These are phyloP conservation scores for Fusarium mangiferae DNA, from an alignment of 2,329 filamentous ascomycete genomes.

Conservation along the genomic window DNA sequence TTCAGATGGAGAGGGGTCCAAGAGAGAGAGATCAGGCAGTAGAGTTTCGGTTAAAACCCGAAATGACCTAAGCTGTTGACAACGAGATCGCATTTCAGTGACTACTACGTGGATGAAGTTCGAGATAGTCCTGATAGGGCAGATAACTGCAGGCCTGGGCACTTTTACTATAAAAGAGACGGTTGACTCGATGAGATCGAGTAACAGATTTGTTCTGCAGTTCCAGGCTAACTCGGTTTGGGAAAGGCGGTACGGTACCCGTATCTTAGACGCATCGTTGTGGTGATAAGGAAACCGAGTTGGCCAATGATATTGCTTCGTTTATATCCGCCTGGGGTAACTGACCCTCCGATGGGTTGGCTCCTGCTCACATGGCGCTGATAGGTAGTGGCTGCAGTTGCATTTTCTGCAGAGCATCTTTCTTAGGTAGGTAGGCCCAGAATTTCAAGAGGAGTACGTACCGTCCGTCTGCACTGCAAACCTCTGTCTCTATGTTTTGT, in stretches of 20 bases:
- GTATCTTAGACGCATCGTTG: slow-evolving; percentile 33
- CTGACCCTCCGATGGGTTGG: slow-evolving; percentile 30
- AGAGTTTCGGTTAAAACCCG: slow-evolving; percentile 21
- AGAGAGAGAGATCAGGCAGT: neutral
- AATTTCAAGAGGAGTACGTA: neutral
- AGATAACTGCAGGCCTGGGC: slow-evolving; percentile 22
- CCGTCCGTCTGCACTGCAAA: neutral
- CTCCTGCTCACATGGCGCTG: slow-evolving; percentile 11
- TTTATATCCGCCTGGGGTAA: slow-evolving; percentile 39
- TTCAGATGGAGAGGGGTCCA: neutral
- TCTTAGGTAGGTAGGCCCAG: slow-evolving; percentile 2
- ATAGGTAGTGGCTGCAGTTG: slow-evolving; percentile 9
- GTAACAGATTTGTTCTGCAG: slow-evolving; percentile 47
- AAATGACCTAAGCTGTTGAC: slow-evolving; percentile 11
- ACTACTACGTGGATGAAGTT: slow-evolving; percentile 8
- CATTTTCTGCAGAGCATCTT: slow-evolving; percentile 20
- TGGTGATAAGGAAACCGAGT: slow-evolving; percentile 29
- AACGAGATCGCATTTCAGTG: slow-evolving; percentile 15
- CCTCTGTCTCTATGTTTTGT: neutral
- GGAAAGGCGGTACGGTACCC: slow-evolving; percentile 11
- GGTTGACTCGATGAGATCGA: slow-evolving; percentile 59
- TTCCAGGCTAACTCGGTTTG: slow-evolving; percentile 26
- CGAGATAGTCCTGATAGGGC: slow-evolving; percentile 20
- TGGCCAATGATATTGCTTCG: slow-evolving; percentile 27
- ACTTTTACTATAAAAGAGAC: slow-evolving; percentile 19